A percentile compares a stretch with the other conserved stretches of the same genome.
Conservation (phyloP, 768 basidiomycete species). For the Phlegmacium glaucopus region DNA sequence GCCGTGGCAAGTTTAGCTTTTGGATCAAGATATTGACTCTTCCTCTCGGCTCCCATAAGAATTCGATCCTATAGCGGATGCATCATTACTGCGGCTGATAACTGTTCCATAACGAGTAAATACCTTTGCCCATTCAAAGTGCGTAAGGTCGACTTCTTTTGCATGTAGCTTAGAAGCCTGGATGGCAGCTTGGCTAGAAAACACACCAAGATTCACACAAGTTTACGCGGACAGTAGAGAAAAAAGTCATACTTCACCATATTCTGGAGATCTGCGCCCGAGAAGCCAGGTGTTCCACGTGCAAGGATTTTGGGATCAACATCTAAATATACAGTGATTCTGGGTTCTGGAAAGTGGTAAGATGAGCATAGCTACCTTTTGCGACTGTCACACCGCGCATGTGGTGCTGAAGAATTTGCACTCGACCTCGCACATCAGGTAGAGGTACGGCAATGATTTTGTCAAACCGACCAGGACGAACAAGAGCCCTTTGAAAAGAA, state of each 20-base stretch:
- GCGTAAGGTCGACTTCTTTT: conserved; percentile 65
- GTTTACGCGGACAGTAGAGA: conserved; percentile 3
- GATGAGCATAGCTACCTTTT: conserved; percentile 36
- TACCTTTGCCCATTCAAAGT: conserved; percentile 99
- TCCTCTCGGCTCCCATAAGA: conserved; percentile 94
- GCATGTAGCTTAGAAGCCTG: conserved; percentile 87
- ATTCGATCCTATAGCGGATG: conserved; percentile 69
- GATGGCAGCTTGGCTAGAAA: conserved; percentile 78
- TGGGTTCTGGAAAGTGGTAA: conserved; percentile 1
- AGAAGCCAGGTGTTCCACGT: conserved; percentile 93
- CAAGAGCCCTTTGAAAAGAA: conserved; percentile 64
- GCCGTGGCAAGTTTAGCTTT: conserved; percentile 88
- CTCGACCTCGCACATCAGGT: conserved; percentile 91
- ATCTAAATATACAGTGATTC: conserved; percentile 34
- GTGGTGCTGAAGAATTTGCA: conserved; percentile 92
- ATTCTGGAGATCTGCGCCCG: conserved; percentile 95
- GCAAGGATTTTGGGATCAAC: conserved; percentile 88
- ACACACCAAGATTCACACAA: conserved; percentile 5
- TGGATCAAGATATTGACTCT: conserved; percentile 83
- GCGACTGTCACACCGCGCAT: conserved; percentile 74
- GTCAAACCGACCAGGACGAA: conserved; percentile 96
- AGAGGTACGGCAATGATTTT: conserved; percentile 88
- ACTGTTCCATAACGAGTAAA: conserved; percentile 1
- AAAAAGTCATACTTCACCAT: conserved; percentile 79
- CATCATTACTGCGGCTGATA: neutral